Percentiles rank a stretch among this genome's conserved stretches.
Conservation (phyloP, 345 rosid genomes). For the Cardamine resedifolia region DNA sequence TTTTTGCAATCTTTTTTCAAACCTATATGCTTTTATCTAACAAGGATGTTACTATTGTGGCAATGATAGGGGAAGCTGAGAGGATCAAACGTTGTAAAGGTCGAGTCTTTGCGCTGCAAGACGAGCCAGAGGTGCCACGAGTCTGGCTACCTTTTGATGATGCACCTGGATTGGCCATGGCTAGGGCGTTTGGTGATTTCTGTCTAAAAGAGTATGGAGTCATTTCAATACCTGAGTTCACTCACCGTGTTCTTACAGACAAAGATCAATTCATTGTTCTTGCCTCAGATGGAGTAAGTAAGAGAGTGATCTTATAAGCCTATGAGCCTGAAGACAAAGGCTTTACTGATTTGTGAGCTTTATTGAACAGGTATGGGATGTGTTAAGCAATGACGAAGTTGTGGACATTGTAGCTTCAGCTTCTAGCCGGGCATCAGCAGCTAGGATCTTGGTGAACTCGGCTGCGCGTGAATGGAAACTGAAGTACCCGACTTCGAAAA, state of each 20-base stretch:
- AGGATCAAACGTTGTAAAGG: conserved; percentile 95
- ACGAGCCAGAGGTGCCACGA: conserved; percentile 97
- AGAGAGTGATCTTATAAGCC: background rate
- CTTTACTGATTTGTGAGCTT: conserved; percentile 4
- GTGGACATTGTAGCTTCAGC: conserved; percentile 85
- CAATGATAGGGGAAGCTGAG: conserved; percentile 84
- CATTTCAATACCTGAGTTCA: conserved; percentile 88
- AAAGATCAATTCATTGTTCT: conserved; percentile 93
- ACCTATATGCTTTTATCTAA: background rate
- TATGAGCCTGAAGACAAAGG: background rate
- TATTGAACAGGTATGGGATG: conserved; percentile 93
- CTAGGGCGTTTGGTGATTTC: conserved; percentile 98
- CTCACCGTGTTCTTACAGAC: conserved; percentile 81
- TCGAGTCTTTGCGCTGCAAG: conserved; percentile 95
- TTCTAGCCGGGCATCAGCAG: conserved; percentile 83
- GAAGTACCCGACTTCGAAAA: conserved; percentile 94
- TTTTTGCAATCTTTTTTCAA: background rate
- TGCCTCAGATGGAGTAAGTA: conserved; percentile 94
- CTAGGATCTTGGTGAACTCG: conserved; percentile 77
- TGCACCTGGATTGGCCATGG: conserved; percentile 99
- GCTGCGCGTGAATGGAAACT: conserved; percentile 96
- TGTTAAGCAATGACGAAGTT: conserved; percentile 94
- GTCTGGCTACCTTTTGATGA: conserved; percentile 99
- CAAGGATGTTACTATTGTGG: background rate
- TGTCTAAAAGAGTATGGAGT: conserved; percentile 99